phyloP scores from a whole-genome alignment of 2,329 filamentous ascomycete species.

The Basipetospora chlamydospora region DNA sequence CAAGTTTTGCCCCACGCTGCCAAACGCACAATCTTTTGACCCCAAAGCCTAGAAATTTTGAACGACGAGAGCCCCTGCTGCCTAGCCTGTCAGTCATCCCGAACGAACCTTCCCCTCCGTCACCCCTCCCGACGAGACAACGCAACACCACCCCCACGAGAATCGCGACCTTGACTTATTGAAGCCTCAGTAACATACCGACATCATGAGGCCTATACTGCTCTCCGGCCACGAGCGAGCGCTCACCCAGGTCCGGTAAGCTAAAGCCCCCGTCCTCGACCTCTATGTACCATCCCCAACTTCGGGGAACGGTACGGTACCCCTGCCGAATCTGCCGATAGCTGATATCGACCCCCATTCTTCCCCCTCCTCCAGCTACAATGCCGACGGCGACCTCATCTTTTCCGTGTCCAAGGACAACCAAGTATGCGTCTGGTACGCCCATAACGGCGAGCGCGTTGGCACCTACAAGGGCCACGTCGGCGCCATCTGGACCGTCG shows the following conservation, averaged over 20 bases:
- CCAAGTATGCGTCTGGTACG: constrained; percentile 91
- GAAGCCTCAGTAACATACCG: no score
- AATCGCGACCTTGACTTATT: no score
- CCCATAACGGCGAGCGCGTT: constrained; percentile 93
- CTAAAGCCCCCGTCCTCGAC: no score
- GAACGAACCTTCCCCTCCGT: constrained; percentile 2
- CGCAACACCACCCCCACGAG: constrained; percentile 7
- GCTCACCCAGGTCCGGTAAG: constrained; percentile 82
- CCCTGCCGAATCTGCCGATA: no score
- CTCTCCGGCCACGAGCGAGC: constrained; percentile 93
- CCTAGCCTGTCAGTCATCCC: not conserved
- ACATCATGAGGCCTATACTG: constrained; percentile 89
- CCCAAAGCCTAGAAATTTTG: constrained; percentile 9
- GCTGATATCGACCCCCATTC: no score
- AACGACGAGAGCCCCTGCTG: constrained; percentile 7
- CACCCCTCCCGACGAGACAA: constrained; percentile 1
- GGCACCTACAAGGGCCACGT: constrained; percentile 95
- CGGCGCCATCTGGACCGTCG: constrained; percentile 97
- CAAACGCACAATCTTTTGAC: constrained; percentile 9
- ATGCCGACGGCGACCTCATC: constrained; percentile 88
- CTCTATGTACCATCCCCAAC: no score
- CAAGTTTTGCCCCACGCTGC: constrained; percentile 5
- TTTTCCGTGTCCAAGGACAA: constrained; percentile 96
- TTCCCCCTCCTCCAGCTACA: constrained; percentile 45
- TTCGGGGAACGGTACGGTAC: no score